phyloP scores from a whole-genome alignment of 768 basidiomycete species.

The Xanthoconium stramineum region DNA sequence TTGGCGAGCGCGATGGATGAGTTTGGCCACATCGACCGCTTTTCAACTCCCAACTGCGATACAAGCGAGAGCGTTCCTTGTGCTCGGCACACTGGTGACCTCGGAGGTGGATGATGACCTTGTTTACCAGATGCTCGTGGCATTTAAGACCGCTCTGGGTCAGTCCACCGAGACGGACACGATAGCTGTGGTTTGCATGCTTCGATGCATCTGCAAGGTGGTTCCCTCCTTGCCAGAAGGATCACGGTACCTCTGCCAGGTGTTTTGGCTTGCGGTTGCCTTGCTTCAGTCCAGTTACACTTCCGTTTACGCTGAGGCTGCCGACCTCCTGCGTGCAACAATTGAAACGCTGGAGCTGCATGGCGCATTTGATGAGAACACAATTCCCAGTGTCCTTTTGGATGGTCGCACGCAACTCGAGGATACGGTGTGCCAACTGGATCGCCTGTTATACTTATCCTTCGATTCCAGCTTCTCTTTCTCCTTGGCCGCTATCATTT shows the following conservation, averaged over 20 bases:
- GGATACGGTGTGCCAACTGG: conserved; percentile 67
- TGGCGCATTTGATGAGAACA: conserved; percentile 51
- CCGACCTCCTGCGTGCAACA: conserved; percentile 61
- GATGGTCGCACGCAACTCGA: conserved; percentile 63
- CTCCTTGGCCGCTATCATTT: conserved; percentile 75
- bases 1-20: conserved; percentile 95
- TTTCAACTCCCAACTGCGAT: conserved; percentile 87
- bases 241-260: conserved; percentile 67
- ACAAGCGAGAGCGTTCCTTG: conserved; percentile 85
- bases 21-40: conserved; percentile 79
- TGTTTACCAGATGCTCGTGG: conserved; percentile 89
- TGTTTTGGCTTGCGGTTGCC: conserved; percentile 89
- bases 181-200: conserved; percentile 78
- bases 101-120: conserved; percentile 91
- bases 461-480: conserved; percentile 82
- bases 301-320: conserved; percentile 66
- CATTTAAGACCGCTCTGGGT: conserved; percentile 68
- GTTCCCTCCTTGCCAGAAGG: conserved; percentile 65
- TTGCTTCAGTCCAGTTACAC: conserved; percentile 76
- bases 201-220: conserved; percentile 78
- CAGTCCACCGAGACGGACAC: conserved; percentile 70
- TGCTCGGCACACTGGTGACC: conserved; percentile 76
- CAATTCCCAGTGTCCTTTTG: conserved; percentile 57
- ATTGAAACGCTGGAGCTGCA: conserved; percentile 62
- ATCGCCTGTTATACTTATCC: conserved; percentile 67